phyloP scores from a whole-genome alignment of 1,139 yeast genomes.

The Meyerozyma smithsonii region DNA sequence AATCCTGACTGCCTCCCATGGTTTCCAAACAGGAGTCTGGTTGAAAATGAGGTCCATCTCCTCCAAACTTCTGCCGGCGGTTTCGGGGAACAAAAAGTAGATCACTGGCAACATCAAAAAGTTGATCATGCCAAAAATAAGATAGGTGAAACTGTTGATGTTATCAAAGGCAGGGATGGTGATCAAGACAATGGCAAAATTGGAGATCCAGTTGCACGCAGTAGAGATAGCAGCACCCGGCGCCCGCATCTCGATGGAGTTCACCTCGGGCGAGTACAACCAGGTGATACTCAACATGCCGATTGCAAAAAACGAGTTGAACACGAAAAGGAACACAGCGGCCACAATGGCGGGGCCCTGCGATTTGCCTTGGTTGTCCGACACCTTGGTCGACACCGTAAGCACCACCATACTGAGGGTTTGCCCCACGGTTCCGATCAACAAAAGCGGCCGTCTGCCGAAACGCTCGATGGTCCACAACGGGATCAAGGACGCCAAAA shows the following conservation, averaged over 20 bases:
- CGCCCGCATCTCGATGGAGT: constrained; percentile 23
- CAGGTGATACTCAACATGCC: constrained; percentile 21
- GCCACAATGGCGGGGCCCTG: constrained; percentile 23
- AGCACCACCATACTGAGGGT: constrained; percentile 27
- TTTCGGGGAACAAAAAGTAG: constrained; percentile 56
- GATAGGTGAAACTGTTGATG: constrained; percentile 29
- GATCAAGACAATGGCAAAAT: constrained; percentile 33
- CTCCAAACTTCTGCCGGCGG: constrained; percentile 55
- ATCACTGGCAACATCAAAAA: constrained; percentile 48
- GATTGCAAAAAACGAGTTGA: constrained; percentile 31
- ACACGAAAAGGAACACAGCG: constrained; percentile 33
- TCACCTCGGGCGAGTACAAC: constrained; percentile 1
- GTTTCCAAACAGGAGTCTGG: constrained; percentile 29
- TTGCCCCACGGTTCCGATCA: constrained; percentile 52
- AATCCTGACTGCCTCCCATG: constrained; percentile 36
- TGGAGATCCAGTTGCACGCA: constrained; percentile 34
- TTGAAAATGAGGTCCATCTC: constrained; percentile 58
- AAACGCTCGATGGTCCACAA: constrained; percentile 43
- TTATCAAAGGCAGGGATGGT: constrained; percentile 30
- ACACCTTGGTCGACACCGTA: constrained; percentile 18
- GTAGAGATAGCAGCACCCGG: constrained; percentile 35
- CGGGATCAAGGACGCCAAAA: constrained; percentile 42
- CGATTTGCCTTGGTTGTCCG: neutral
- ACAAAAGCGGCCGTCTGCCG: constrained; percentile 50
- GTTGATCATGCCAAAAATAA: constrained; percentile 23